phyloP scores from a whole-genome alignment of 1,139 yeast species.

The Pichia sp. region DNA sequence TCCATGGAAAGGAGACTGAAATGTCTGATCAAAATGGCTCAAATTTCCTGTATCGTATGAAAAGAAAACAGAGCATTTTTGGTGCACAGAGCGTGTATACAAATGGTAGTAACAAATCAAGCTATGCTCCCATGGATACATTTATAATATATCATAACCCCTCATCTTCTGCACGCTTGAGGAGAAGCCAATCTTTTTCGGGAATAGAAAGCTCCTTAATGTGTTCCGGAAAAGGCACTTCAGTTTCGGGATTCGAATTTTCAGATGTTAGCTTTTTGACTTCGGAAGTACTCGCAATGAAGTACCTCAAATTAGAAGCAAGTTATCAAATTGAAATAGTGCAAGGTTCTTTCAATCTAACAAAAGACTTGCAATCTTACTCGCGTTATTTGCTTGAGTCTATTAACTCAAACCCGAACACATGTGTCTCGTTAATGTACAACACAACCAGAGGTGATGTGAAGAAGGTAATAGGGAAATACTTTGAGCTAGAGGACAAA shows the following conservation, averaged over 20 bases:
- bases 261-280: constrained; percentile 17
- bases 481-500: constrained; percentile 36
- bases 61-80: constrained; percentile 10
- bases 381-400: constrained; percentile 7
- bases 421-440: constrained; percentile 16
- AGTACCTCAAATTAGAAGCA: constrained; percentile 23
- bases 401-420: constrained; percentile 4
- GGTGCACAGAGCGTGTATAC: constrained; percentile 13
- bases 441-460: constrained; percentile 20
- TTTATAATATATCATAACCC: constrained; percentile 4
- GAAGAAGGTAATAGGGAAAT: constrained; percentile 22
- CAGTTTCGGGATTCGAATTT: constrained; percentile 13
- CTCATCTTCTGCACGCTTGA: constrained; percentile 5
- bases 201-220: constrained; percentile 22
- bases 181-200: constrained; percentile 29
- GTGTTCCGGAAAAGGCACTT: constrained; percentile 11
- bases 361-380: constrained; percentile 15
- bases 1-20: neutral
- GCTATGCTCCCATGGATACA: neutral
- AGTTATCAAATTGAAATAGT: constrained; percentile 25
- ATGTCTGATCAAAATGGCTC: neutral
- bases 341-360: constrained; percentile 10
- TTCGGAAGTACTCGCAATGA: constrained; percentile 28
- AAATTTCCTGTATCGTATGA: neutral
- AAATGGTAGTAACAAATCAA: constrained; percentile 1